phyloP scores from a whole-genome alignment of 2,329 filamentous ascomycete genomes.

The Penicillium freii region DNA sequence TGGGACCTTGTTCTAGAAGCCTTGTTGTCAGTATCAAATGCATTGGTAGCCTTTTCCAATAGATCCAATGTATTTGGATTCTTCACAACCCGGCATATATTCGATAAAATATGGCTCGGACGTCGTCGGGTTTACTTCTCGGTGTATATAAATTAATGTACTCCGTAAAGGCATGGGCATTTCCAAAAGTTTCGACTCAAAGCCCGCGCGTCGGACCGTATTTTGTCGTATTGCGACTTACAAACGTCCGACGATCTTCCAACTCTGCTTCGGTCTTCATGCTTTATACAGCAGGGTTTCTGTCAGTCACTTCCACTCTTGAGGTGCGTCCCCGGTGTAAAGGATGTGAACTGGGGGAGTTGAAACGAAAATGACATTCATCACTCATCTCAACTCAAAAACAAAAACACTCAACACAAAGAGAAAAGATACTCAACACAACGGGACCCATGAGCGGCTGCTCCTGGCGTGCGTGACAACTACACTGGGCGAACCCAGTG shows the following conservation, averaged over 20 bases:
- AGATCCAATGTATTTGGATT: not conserved
- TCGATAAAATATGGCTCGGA: too few relatives aligned
- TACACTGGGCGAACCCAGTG: too few relatives aligned
- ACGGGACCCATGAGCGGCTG: not conserved
- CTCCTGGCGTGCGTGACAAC: not conserved
- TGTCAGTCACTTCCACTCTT: not conserved
- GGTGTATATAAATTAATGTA: too few relatives aligned
- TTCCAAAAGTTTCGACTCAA: too few relatives aligned
- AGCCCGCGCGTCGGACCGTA: too few relatives aligned
- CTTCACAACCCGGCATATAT: too few relatives aligned
- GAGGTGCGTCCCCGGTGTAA: not conserved
- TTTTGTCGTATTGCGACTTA: too few relatives aligned
- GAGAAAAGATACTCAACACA: not conserved
- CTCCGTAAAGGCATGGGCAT: too few relatives aligned
- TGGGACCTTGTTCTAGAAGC: slow-evolving; percentile 39
- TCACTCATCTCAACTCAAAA: not conserved
- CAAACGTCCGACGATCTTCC: too few relatives aligned
- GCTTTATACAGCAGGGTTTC: too few relatives aligned
- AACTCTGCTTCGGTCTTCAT: not conserved
- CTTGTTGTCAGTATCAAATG: not conserved
- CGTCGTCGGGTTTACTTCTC: not conserved
- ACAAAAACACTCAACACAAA: not conserved
- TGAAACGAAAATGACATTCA: not conserved
- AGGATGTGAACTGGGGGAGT: not conserved
- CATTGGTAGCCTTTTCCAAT: not conserved